Evolutionary conservation across 441 rosid genomes (phyloP), one percentile per base, ranked within the genome.

Genomic region (Adansonia gregorii): DNA sequence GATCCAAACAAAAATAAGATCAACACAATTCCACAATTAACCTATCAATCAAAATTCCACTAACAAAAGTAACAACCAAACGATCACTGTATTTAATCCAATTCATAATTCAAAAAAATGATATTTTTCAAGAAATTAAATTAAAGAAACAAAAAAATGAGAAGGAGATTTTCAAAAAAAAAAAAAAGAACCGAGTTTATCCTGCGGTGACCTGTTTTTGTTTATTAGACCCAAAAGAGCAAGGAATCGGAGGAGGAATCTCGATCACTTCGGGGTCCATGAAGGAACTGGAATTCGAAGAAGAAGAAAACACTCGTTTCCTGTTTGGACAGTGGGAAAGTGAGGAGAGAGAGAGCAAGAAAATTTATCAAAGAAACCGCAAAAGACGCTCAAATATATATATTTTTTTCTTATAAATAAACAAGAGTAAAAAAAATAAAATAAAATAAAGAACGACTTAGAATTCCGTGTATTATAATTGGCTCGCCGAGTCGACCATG

Each of bases 251-350:
- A 43, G 89, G 83, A 67, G 87, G 86, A 64, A 88, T 80, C 83
- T 89, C 92, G 80, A 86, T 81, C 72, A 88, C 90, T 20, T 86
- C 90, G 8, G 89, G 80, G 74, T 89, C 94, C 89, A 90, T 86
- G 52, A 43, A 69, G 10, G 65, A 60, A 52, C 60, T 51, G 20
- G 72, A 27, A 59, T 67, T 45, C 27, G 78, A 61, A 19, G 78
- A 15, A 49, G 73, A 22, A 70, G 46, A 52, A 52, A 15, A 22
- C 59, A 77, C 48, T 67, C 82, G 85, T 61, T 82, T 82, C 85
- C 87, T 85, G 89, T 73, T 83, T 24, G 68, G 72, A 48, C 4
- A 76, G 80, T 74, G 67, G 81, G 69, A 84, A 51, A 79, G 58
- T 9, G 52, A 46, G 73, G 39, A 20, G 72, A 74, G 72, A 68